Conservation (phyloP, 208 protist species). For the Trypanosoma cruzi region DNA sequence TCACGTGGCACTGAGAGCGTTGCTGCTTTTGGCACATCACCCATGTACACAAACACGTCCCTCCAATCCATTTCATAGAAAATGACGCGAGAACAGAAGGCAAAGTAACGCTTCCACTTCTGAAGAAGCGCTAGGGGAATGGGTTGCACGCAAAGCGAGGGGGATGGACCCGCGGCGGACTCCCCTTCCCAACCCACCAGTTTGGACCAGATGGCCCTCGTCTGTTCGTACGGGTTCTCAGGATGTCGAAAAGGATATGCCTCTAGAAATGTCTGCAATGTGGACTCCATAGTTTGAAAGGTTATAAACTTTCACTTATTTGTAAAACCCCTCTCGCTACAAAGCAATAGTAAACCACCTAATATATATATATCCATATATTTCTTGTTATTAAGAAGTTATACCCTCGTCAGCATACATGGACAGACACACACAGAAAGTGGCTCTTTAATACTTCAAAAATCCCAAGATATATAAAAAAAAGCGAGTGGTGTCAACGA, state of each 20-base stretch:
- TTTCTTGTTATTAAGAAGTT: neutral
- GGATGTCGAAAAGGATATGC: neutral
- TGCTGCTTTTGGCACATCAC: neutral
- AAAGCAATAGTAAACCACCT: neutral
- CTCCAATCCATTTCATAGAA: constrained; percentile 21
- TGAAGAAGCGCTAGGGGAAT: constrained; percentile 11
- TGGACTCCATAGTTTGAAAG: neutral
- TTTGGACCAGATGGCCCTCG: neutral
- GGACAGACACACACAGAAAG: neutral
- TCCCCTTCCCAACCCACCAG: neutral
- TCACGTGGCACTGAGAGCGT: neutral
- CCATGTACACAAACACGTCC: constrained; percentile 21
- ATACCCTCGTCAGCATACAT: neutral
- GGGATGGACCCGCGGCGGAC: neutral
- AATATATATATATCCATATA: neutral
- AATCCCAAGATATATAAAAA: neutral
- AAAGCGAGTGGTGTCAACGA: neutral
- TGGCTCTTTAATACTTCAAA: neutral
- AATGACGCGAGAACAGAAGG: constrained; percentile 18
- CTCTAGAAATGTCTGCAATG: neutral
- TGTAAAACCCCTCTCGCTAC: too few species aligned
- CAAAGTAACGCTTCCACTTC: constrained; percentile 21
- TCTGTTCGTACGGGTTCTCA: constrained; percentile 10
- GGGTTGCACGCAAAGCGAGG: neutral
- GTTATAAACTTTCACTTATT: too few species aligned